Evolutionary conservation across 371 early-diverging fungal genomes (phyloP), one percentile per base, ranked within the genome.

Genomic region (Rhizomucor pusillus): DNA sequence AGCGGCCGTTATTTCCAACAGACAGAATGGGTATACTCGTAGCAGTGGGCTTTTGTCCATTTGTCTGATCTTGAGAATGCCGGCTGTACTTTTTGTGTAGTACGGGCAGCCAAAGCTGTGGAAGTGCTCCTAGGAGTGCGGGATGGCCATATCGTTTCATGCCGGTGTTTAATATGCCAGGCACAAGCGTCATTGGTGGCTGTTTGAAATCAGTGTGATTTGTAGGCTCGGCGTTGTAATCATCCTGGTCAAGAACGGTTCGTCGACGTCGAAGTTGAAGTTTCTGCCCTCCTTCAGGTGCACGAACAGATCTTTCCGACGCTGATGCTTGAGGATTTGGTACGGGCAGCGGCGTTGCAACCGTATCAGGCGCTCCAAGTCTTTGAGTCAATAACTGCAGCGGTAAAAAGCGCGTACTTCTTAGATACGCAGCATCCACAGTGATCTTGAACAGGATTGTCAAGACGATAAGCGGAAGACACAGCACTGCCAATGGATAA

Each of bases 91-190:
- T 39, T 13, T 58, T 61, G 3, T 61, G 60, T 55, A 64, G 66
- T 9, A 73, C 70, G 1, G 92, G 92, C 18, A 90, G 61, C 92
- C 92, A 91, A 18, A 90, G 57, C 25, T 85, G 82, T 5, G 92
- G 92, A 47, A 90, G 67, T 7, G 75, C 82, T 11, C 89, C 90
- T 1, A 84, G 58, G 16, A 89, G 59, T 1, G 86, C 90, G 9
- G 92, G 92, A 48, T 89, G 81, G 3, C 73, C 82, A 46, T 89
- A 91, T 23, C 78, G 78, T 44, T 81, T 78, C 77, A 89, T 86
- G 7, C 89, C 86, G 16, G 86, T 85, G 60, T 91, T 88, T 45
- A 91, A 65, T 4, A 90, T 80, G 13, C 90, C 92, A 23, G 74
- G 59, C 49, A 84, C 79, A 18, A 86, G 60, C 0, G 87, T 84